Percentiles rank a stretch among this genome's conserved stretches.
These are phyloP conservation scores for Trichoderma sp. DNA, from an alignment of 2,329 filamentous ascomycete species.

Conservation along the genomic window DNA sequence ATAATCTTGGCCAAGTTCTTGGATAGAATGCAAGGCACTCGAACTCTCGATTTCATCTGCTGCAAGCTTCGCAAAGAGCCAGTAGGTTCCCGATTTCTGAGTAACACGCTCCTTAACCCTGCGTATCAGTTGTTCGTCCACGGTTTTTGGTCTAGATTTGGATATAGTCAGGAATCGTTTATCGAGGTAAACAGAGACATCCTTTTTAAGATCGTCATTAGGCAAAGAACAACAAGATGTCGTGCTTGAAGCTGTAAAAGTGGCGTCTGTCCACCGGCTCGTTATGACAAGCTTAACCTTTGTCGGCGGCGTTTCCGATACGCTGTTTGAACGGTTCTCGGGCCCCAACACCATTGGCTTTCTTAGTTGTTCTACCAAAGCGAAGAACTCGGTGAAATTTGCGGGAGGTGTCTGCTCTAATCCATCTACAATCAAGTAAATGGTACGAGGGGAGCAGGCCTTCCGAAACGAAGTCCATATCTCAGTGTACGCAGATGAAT, in stretches of 20 bases:
- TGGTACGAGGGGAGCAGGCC: slow-evolving; percentile 1
- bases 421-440: slow-evolving; percentile 32
- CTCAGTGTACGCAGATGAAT: slow-evolving; percentile 26
- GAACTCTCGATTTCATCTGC: slow-evolving; percentile 23
- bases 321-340: background rate
- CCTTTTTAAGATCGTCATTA: background rate
- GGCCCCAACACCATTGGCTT: background rate
- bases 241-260: slow-evolving; percentile 4
- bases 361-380: slow-evolving; percentile 17
- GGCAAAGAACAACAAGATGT: slow-evolving; percentile 17
- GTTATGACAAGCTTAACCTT: slow-evolving; percentile 23
- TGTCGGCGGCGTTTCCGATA: background rate
- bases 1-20: background rate
- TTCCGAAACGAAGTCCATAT: slow-evolving; percentile 28
- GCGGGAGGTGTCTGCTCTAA: slow-evolving; percentile 27
- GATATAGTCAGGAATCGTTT: slow-evolving; percentile 12
- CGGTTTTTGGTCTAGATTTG: background rate
- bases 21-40: background rate
- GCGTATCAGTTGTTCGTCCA: background rate
- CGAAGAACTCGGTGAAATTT: slow-evolving; percentile 9
- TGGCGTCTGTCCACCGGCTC: slow-evolving; percentile 12
- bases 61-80: slow-evolving; percentile 27
- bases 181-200: slow-evolving; percentile 16
- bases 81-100: slow-evolving; percentile 24
- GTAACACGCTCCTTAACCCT: slow-evolving; percentile 24